Base-by-base conservation (phyloP, 2,329 filamentous ascomycete genomes). In the Epicoccum sorghinum region DNA sequence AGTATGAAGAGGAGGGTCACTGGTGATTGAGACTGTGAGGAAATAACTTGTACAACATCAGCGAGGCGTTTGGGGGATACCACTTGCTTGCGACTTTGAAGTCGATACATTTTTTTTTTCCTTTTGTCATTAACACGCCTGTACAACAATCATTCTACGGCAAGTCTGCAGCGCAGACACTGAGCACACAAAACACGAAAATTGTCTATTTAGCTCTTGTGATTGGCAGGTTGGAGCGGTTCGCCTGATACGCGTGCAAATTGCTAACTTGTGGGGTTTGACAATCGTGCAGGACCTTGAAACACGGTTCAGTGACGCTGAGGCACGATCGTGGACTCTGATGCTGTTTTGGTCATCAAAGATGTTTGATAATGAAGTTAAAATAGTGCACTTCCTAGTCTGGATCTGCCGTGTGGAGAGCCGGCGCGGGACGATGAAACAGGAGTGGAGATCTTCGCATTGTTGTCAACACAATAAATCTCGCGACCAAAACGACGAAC, bases 1-100 rank as follows among this genome's bases (percentile, higher is more conserved):
- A 65, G 61, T 14, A 44, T 66, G 45, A 66, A 63, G 51, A 60
- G 57, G 39, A 58, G 52, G 47, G 43, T 56, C 6, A 56, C 53
- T 9, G 47, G 53, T 3, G 47, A 47, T 12, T 46, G 14, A 32
- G 27, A 3, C 24, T 14, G 24, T 1, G 13, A 33, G 10, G n/a
- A n/a, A 38, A 24, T 4, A 37, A 38, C 25, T 5, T 46, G 36
- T 42, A 29, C 14, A 18, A 46, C 32, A 46, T 36, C 9, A 55
- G 47, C 47, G 42, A 46, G 52, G 52, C 52, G 52, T 55, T 55
- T 37, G 12, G 2, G 45, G 29, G 13, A 43, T 47, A 47, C 42
- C 35, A 37, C 18, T 29, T 47, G 33, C 14, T 37, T 14, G 13
- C 44, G 41, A 24, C 38, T 27, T 27, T 24, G 22, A 40, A 10